A percentile compares a stretch with the other conserved stretches of the same genome.
Evolutionary conservation across 768 basidiomycete genomes (phyloP).

Genomic region (Rhizopogon vesiculosus): DNA sequence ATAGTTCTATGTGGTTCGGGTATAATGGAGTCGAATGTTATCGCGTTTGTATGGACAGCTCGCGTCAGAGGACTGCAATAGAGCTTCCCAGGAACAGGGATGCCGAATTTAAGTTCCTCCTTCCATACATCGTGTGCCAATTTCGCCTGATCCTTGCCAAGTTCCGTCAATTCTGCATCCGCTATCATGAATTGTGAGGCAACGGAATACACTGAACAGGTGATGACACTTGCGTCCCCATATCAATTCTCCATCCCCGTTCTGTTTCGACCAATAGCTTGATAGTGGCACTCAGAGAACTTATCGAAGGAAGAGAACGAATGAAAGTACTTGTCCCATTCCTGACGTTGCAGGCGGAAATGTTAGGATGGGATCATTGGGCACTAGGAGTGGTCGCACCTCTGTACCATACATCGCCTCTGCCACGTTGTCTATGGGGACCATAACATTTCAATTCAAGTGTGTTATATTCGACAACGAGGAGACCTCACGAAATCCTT

Average conservation of each 20-base stretch:
- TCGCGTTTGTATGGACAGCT: slow-evolving; percentile 51
- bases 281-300: neutral
- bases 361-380: neutral
- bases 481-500: slow-evolving; percentile 61
- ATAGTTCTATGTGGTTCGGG: slow-evolving; percentile 27
- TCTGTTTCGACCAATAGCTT: slow-evolving; percentile 59
- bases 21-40: slow-evolving; percentile 43
- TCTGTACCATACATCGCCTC: slow-evolving; percentile 59
- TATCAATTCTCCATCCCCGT: slow-evolving; percentile 58
- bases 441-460: slow-evolving; percentile 43
- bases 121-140: slow-evolving; percentile 43
- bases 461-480: slow-evolving; percentile 44
- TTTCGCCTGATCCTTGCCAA: slow-evolving; percentile 54
- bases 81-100: slow-evolving; percentile 50
- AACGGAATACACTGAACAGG: neutral
- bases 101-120: slow-evolving; percentile 31
- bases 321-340: slow-evolving; percentile 54
- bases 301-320: neutral
- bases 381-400: slow-evolving; percentile 17
- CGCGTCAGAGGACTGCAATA: slow-evolving; percentile 65
- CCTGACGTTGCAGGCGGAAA: slow-evolving; percentile 16
- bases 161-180: slow-evolving; percentile 57
- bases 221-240: slow-evolving; percentile 64
- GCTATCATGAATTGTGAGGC: slow-evolving; percentile 31
- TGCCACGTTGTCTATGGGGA: slow-evolving; percentile 59